phyloP scores from a whole-genome alignment of 73 alveolate species.

The Symbiodinium pilosum region DNA sequence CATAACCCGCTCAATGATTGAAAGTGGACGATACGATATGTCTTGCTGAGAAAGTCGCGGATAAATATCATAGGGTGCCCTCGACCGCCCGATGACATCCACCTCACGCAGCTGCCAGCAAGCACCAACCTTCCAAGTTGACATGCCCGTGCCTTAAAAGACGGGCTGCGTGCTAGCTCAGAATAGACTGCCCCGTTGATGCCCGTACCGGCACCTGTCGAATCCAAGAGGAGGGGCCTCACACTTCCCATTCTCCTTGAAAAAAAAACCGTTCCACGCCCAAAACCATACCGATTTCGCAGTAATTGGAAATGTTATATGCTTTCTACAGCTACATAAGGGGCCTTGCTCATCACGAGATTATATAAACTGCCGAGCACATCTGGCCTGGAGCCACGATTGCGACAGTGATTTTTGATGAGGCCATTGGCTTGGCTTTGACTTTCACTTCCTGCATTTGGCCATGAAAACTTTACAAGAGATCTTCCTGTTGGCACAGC shows the following conservation, averaged over 20 bases:
- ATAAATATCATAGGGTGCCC: constrained; percentile 67
- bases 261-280: too few species aligned
- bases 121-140: neutral
- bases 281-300: too few species aligned
- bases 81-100: constrained; percentile 67
- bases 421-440: neutral
- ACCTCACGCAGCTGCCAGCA: neutral
- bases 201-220: constrained; percentile 76
- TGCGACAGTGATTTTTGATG: neutral
- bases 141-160: constrained; percentile 17
- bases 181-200: constrained; percentile 87
- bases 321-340: too few species aligned
- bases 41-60: neutral
- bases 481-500: too few species aligned
- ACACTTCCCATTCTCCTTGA: too few species aligned
- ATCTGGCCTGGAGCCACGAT: constrained; percentile 5
- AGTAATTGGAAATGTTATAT: too few species aligned
- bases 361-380: too few species aligned
- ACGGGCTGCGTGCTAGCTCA: constrained; percentile 65
- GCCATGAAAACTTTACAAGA: too few species aligned
- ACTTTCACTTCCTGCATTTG: neutral
- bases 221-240: too few species aligned
- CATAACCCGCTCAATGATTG: too few species aligned
- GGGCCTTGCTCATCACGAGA: too few species aligned
- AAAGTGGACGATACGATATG: neutral